phyloP scores from a whole-genome alignment of 129 eudicot genomes.

The Cynara cardunculus region DNA sequence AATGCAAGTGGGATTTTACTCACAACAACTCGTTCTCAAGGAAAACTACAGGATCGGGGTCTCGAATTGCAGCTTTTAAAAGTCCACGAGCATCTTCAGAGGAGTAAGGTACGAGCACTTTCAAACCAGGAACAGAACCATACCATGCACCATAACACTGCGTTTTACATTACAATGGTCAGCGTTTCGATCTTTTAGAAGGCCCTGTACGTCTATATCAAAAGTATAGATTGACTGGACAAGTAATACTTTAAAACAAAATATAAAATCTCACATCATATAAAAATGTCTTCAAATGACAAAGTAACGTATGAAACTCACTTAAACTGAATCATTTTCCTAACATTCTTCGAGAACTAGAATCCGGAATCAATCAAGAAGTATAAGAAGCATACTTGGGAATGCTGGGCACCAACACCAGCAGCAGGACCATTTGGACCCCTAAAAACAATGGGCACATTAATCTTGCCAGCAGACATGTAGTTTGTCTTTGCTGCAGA shows the following conservation, averaged over 20 bases:
- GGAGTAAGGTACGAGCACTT: slow-evolving; percentile 86
- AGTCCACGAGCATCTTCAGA: slow-evolving; percentile 96
- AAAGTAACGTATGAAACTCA: background rate
- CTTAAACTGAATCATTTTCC: background rate
- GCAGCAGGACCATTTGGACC: slow-evolving; percentile 99
- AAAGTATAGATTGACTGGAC: background rate
- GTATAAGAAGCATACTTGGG: slow-evolving; percentile 48
- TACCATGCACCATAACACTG: slow-evolving; percentile 99
- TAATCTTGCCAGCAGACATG: slow-evolving; percentile 93
- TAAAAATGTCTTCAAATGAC: background rate
- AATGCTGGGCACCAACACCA: slow-evolving; percentile 99
- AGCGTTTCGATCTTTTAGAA: background rate
- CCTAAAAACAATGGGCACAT: slow-evolving; percentile 94
- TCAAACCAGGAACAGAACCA: slow-evolving; percentile 83
- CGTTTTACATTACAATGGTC: slow-evolving; percentile 11
- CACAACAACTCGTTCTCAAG: slow-evolving; percentile 94
- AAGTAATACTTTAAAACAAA: too few relatives aligned
- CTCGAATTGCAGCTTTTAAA: slow-evolving; percentile 95
- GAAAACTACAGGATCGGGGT: slow-evolving; percentile 96
- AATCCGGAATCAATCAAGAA: background rate
- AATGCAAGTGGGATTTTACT: slow-evolving; percentile 12
- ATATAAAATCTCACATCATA: too few relatives aligned
- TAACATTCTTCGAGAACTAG: background rate
- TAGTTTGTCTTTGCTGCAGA: slow-evolving; percentile 98
- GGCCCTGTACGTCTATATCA: background rate